Percentiles rank a stretch among this genome's conserved stretches.
phyloP scores from a whole-genome alignment of 2,329 filamentous ascomycete genomes.

The Aspergillus fumigatiaffinis region DNA sequence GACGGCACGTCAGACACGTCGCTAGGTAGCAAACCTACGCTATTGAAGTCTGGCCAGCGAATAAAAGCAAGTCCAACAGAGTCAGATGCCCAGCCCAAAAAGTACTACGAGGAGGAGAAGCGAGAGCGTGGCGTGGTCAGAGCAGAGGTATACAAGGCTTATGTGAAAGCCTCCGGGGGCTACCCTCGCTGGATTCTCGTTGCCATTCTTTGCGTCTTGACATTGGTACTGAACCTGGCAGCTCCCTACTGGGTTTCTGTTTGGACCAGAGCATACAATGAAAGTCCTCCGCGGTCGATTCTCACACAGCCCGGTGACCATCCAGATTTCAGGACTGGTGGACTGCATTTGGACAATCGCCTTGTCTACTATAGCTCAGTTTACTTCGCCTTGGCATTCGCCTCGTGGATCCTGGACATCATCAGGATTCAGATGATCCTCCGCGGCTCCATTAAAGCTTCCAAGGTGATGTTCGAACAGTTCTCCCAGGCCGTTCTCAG shows the following conservation, averaged over 20 bases:
- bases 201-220: slow-evolving; percentile 47
- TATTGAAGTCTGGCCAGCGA: neutral
- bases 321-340: too few species aligned
- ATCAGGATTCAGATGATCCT: too few species aligned
- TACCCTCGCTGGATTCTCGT: slow-evolving; percentile 57
- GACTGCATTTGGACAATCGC: too few species aligned
- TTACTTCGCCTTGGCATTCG: too few species aligned
- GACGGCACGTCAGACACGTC: too few species aligned
- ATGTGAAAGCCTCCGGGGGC: slow-evolving; percentile 65
- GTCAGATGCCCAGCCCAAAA: slow-evolving; percentile 45
- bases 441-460: too few species aligned
- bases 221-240: slow-evolving; percentile 6
- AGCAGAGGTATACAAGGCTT: slow-evolving; percentile 60
- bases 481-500: slow-evolving; percentile 61
- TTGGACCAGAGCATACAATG: slow-evolving; percentile 33
- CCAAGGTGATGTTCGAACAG: slow-evolving; percentile 52
- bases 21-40: too few species aligned
- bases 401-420: too few species aligned
- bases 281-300: neutral
- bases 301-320: too few species aligned
- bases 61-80: neutral
- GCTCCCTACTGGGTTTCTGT: slow-evolving; percentile 36
- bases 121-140: slow-evolving; percentile 67
- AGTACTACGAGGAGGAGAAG: slow-evolving; percentile 72
- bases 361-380: too few species aligned